Conservation (phyloP, 768 basidiomycete species). For the Suillus lakei region DNA sequence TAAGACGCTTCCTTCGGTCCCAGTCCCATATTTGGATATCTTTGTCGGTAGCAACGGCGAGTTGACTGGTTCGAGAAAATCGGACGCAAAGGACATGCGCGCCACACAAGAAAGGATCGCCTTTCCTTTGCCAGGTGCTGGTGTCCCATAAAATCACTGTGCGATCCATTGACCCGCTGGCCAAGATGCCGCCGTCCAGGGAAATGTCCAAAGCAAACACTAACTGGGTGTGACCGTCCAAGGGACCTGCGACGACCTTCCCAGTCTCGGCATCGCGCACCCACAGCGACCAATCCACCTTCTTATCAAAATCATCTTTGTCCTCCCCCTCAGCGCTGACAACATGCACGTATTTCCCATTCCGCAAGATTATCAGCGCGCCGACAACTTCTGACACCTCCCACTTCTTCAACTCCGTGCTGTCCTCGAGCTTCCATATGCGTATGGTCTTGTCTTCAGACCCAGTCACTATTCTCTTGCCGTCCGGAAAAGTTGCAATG, state of each 20-base stretch:
- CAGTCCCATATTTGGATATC: conserved; percentile 1
- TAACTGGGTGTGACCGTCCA: background rate
- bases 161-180: conserved; percentile 7
- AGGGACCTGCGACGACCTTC: background rate
- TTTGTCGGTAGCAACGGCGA: background rate
- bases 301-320: too few species aligned
- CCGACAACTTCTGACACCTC: too few species aligned
- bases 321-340: background rate
- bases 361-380: background rate
- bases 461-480: background rate
- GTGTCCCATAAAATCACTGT: conserved; percentile 9
- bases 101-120: background rate
- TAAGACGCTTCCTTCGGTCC: background rate
- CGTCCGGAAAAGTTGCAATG: background rate
- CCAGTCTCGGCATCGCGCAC: too few species aligned
- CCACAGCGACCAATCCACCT: too few species aligned
- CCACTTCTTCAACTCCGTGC: too few species aligned
- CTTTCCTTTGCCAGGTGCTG: background rate
- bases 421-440: background rate
- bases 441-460: background rate
- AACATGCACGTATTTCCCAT: background rate
- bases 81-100: too few species aligned
- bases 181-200: conserved; percentile 11
- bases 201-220: conserved; percentile 7
- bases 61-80: background rate